phyloP scores from a whole-genome alignment of 164 flowering plant species.

The Cinnamomum chago region DNA sequence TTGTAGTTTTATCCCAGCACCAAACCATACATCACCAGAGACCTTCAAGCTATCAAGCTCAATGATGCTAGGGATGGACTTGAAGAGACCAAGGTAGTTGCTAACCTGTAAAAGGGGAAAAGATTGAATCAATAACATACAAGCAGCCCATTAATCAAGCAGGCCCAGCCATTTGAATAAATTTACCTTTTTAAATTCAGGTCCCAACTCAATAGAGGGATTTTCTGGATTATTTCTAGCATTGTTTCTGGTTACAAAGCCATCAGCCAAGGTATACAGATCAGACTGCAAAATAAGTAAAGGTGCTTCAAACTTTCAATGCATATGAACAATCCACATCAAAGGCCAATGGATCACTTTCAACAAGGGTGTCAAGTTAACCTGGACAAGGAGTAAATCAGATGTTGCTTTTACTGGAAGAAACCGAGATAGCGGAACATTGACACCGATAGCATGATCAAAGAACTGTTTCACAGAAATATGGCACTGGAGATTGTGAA shows the following conservation, averaged over 20 bases:
- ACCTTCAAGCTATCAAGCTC: constrained; percentile 88
- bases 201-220: constrained; percentile 83
- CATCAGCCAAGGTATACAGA: constrained; percentile 70
- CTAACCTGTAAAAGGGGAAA: constrained; percentile 44
- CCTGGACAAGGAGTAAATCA: constrained; percentile 96
- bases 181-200: constrained; percentile 84
- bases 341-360: background rate
- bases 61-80: constrained; percentile 86
- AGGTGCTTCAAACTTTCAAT: constrained; percentile 8
- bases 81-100: constrained; percentile 70
- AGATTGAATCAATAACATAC: background rate
- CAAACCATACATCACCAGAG: constrained; percentile 94
- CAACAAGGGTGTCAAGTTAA: too few species aligned
- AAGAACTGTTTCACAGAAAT: constrained; percentile 54
- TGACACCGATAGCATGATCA: constrained; percentile 82
- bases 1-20: constrained; percentile 61
- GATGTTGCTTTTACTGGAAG: constrained; percentile 95
- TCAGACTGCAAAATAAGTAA: constrained; percentile 58
- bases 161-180: background rate
- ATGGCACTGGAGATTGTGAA: constrained; percentile 2
- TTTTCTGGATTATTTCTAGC: constrained; percentile 69
- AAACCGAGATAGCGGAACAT: constrained; percentile 90
- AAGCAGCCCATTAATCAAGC: background rate
- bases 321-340: constrained; percentile 1
- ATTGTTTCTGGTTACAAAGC: constrained; percentile 55